These are phyloP conservation scores for Reticulascus tulasneorum DNA, from an alignment of 2,329 filamentous ascomycete species.

Conservation along the genomic window DNA sequence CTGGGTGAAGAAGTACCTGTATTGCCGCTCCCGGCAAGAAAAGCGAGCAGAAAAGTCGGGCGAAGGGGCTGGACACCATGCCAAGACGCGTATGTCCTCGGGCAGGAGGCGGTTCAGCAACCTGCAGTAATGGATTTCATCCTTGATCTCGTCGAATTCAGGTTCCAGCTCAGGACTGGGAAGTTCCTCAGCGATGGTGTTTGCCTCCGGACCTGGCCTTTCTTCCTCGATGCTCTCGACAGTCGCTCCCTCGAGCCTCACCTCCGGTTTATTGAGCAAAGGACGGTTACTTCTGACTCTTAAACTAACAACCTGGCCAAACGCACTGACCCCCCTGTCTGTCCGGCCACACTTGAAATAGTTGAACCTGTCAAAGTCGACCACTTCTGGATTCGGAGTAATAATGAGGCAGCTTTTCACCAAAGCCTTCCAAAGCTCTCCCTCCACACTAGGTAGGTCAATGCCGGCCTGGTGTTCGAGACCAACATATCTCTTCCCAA, in stretches of 20 bases:
- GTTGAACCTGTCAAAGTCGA: conserved; percentile 80
- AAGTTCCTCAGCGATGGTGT: too few relatives aligned
- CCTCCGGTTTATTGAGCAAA: conserved; percentile 29
- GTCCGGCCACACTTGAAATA: conserved; percentile 96
- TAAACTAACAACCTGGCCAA: conserved; percentile 89
- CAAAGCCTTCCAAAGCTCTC: conserved; percentile 89
- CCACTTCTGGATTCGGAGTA: conserved; percentile 55
- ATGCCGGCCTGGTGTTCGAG: conserved; percentile 81
- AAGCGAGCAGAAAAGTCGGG: conserved; percentile 84
- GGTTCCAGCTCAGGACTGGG: conserved; percentile 24
- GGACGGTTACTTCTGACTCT: conserved; percentile 77
- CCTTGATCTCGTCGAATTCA: conserved; percentile 62
- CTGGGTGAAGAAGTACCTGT: conserved; percentile 97
- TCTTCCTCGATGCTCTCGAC: conserved; percentile 14
- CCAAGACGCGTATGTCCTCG: conserved; percentile 82
- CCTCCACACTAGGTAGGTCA: conserved; percentile 77
- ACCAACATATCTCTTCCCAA: conserved; percentile 87
- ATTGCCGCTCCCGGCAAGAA: conserved; percentile 84
- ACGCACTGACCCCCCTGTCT: conserved; percentile 89
- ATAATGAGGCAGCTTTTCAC: conserved; percentile 78
- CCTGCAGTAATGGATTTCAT: conserved; percentile 81
- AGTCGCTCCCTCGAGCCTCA: conserved; percentile 19
- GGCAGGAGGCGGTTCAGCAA: conserved; percentile 85
- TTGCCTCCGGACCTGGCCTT: too few relatives aligned
- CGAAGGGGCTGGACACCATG: conserved; percentile 85